Evolutionary conservation across 2,329 filamentous ascomycete genomes (phyloP), one percentile per base, ranked within the genome.

Genomic region (Fusarium mexicanum): DNA sequence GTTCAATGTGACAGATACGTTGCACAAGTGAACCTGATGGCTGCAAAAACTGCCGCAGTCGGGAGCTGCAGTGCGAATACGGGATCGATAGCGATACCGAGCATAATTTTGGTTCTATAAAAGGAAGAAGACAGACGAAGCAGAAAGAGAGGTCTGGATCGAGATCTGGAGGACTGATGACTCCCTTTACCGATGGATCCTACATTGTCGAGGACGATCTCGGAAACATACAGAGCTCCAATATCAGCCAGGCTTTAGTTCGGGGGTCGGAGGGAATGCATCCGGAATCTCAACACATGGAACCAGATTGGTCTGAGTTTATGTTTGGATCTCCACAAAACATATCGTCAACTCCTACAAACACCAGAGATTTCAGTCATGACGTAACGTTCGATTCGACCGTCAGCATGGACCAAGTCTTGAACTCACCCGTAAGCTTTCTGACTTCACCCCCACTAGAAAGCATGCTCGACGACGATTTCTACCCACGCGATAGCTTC

Each of bases 21-120:
- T 53, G 50, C 50, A 53, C 50, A 53, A 53, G 33, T 53, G 50
- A 37, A 16, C 50, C 50, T 24, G 31, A 37, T 26, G 50, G 50
- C n/a, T 53, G 50, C n/a, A 37, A 33, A 53, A 53, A 35, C 48
- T 51, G n/a, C 22, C 50, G 50, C 3, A 53, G n/a, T 26, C 22
- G 50, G 12, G n/a, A 37, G 17, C 12, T 35, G 50, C 50, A 20
- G n/a, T 53, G 50, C 29, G 50, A 53, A 24, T 20, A 53, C 50
- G 50, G 33, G 4, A 8, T n/a, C 17, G 33, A 53, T 2, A 53
- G 50, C 3, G 33, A 37, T 8, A 16, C 33, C 12, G 50, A 53
- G 17, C 50, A 24, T 20, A 37, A 22, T 5, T 53, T 53, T 22
- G 50, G n/a, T 20, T 35, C 50, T 16, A 9, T 53, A 2, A 37